Percentiles rank a stretch among this genome's conserved stretches.
Conservation (phyloP, 805 yeast species). For the Kazachstania taianensis region DNA sequence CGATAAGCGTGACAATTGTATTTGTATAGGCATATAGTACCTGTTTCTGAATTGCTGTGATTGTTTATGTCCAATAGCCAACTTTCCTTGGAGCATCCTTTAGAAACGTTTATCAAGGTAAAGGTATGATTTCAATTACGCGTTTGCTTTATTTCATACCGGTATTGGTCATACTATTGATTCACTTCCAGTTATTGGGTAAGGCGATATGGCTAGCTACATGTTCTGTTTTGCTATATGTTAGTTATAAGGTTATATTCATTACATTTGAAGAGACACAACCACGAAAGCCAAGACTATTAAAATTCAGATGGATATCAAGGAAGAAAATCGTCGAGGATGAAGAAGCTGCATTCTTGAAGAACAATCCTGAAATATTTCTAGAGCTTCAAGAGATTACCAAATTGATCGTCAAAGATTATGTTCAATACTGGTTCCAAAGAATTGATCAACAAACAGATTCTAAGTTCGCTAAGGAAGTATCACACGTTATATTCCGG, state of each 20-base stretch:
- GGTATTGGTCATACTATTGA: no score
- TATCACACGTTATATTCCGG: conserved; percentile 34
- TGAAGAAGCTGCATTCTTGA: background rate
- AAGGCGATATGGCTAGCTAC: no score
- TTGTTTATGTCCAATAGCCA: no score
- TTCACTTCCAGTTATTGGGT: no score
- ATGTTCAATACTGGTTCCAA: conserved; percentile 47
- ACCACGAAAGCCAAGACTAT: background rate
- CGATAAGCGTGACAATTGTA: no score
- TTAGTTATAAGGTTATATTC: background rate
- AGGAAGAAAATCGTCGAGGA: background rate
- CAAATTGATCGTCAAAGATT: conserved; percentile 40
- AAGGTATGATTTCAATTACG: no score
- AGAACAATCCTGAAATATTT: conserved; percentile 23
- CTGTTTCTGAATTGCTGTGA: no score
- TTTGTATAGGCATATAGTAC: no score
- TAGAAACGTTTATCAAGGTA: no score
- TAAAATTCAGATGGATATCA: background rate
- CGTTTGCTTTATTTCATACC: no score
- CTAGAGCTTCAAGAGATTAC: conserved; percentile 37
- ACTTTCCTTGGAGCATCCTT: no score
- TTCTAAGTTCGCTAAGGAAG: conserved; percentile 31
- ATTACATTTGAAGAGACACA: background rate
- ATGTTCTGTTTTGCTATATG: no score
- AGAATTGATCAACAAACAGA: conserved; percentile 30